Conservation (phyloP, 225 moss, liverwort and hornwort species). For the Climacium dendroides region DNA sequence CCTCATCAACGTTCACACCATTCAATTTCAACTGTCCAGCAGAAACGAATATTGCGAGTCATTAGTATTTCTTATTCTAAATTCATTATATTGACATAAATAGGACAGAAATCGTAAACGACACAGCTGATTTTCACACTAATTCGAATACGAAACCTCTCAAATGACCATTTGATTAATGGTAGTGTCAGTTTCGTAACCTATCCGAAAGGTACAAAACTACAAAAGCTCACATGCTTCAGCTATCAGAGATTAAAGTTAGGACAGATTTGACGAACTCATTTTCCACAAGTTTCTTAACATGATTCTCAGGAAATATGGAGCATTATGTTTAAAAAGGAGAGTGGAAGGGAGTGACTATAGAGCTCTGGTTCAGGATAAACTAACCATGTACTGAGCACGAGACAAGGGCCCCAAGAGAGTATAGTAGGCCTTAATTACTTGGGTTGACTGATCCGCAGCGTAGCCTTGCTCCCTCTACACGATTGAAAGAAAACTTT, state of each 20-base stretch:
- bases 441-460: slow-evolving; percentile 73
- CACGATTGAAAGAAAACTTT: not conserved
- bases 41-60: not conserved
- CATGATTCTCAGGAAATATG: not conserved
- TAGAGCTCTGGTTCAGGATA: not conserved
- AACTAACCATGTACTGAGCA: slow-evolving; percentile 70
- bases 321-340: not conserved
- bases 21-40: slow-evolving; percentile 47
- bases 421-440: slow-evolving; percentile 79
- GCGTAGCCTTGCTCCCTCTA: slow-evolving; percentile 78
- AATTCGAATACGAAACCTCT: not conserved
- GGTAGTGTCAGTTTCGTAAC: not conserved
- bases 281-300: not conserved
- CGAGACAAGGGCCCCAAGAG: slow-evolving; percentile 68
- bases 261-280: not conserved
- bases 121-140: not conserved
- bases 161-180: not conserved
- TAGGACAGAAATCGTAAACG: not conserved
- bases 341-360: not conserved
- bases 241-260: not conserved
- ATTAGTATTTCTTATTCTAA: not conserved
- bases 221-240: not conserved
- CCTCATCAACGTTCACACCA: slow-evolving; percentile 65
- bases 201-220: not conserved
- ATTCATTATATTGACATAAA: not conserved